Percentiles rank a stretch among this genome's conserved stretches.
Evolutionary conservation across 768 basidiomycete species (phyloP).

Genomic region (Termitomyces sp.): DNA sequence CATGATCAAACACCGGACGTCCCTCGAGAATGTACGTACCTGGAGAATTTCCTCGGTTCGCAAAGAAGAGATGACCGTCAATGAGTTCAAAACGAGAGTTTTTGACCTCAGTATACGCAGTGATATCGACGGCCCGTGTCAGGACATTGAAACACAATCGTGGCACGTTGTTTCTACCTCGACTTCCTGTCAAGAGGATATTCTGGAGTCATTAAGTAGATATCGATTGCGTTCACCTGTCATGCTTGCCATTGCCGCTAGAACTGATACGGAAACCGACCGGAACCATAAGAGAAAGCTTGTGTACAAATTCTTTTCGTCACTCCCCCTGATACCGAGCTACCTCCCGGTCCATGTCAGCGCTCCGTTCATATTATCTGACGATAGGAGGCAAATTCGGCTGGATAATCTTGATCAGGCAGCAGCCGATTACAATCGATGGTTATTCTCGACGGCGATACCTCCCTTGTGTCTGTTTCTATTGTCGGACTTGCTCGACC

Average conservation of each 20-base stretch:
- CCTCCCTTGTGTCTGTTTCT: constrained; percentile 38
- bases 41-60: background rate
- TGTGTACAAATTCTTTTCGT: constrained; percentile 37
- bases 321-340: constrained; percentile 38
- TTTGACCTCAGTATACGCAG: background rate
- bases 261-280: constrained; percentile 27
- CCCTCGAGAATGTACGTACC: background rate
- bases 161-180: constrained; percentile 12
- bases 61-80: background rate
- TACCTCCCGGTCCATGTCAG: constrained; percentile 44
- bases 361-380: constrained; percentile 43
- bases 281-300: background rate
- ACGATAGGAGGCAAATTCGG: constrained; percentile 42
- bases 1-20: constrained; percentile 21
- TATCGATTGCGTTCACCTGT: constrained; percentile 29
- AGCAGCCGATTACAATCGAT: constrained; percentile 39
- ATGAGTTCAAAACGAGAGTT: background rate
- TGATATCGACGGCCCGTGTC: background rate
- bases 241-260: constrained; percentile 18
- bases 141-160: background rate
- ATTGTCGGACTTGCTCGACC: constrained; percentile 28
- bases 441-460: constrained; percentile 34
- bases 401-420: constrained; percentile 32
- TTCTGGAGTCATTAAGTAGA: constrained; percentile 7
- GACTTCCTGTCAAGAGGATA: background rate